Percentiles rank a stretch among this genome's conserved stretches.
Evolutionary conservation across 768 basidiomycete species (phyloP).

Genomic region (Thelephora aurantiotincta): DNA sequence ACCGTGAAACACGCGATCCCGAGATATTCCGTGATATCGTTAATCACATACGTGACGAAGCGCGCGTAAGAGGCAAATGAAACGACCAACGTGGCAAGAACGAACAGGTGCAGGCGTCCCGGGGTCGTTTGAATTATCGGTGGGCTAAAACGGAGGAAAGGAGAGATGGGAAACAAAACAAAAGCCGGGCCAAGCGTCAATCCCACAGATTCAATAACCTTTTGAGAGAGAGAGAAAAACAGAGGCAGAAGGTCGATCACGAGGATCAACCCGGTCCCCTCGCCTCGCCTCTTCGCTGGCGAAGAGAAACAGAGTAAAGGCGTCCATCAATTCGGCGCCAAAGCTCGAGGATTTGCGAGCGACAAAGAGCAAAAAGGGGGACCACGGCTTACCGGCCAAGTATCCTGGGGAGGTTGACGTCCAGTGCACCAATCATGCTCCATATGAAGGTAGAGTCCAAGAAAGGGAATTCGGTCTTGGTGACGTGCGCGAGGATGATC

Average conservation of each 20-base stretch:
- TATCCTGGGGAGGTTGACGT: constrained; percentile 66
- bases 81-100: constrained; percentile 54
- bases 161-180: not conserved
- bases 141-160: constrained; percentile 20
- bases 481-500: constrained; percentile 90
- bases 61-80: constrained; percentile 60
- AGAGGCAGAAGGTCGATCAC: too few species aligned
- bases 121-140: constrained; percentile 66
- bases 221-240: too few species aligned
- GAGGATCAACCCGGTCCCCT: too few species aligned
- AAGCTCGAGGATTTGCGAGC: not conserved
- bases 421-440: constrained; percentile 62
- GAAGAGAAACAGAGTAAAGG: not conserved
- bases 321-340: not conserved
- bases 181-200: not conserved
- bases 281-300: too few species aligned
- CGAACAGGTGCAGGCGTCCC: constrained; percentile 49
- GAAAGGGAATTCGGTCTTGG: constrained; percentile 67
- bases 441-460: constrained; percentile 85
- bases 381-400: constrained; percentile 42
- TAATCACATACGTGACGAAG: constrained; percentile 74
- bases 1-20: constrained; percentile 95
- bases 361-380: constrained; percentile 2
- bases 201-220: too few species aligned
- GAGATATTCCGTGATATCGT: constrained; percentile 78